Conservation (phyloP, 225 moss, liverwort and hornwort genomes). For the Marchantia polymorpha region DNA sequence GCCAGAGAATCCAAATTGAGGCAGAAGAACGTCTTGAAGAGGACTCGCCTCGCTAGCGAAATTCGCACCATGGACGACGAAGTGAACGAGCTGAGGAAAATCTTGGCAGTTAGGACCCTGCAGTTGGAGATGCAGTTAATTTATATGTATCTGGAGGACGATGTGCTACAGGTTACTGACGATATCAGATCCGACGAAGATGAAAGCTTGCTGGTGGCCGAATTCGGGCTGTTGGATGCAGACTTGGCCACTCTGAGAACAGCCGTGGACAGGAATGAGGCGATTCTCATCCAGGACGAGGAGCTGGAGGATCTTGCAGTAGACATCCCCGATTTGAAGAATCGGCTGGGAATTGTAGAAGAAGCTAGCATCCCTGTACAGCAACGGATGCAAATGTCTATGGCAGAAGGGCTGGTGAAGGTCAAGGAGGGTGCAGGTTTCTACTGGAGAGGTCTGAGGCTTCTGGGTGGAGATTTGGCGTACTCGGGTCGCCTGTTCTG, state of each 20-base stretch:
- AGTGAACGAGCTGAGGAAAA: slow-evolving; percentile 53
- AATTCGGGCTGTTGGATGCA: slow-evolving; percentile 50
- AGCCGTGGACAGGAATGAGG: slow-evolving; percentile 50
- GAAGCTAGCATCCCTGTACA: slow-evolving; percentile 47
- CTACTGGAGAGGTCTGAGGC: slow-evolving; percentile 51
- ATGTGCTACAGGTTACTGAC: slow-evolving; percentile 43
- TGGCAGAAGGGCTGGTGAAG: slow-evolving; percentile 31
- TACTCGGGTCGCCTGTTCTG: slow-evolving; percentile 47
- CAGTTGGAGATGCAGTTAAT: slow-evolving; percentile 57
- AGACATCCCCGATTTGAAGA: slow-evolving; percentile 53
- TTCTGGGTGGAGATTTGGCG: slow-evolving; percentile 48
- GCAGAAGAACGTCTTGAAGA: slow-evolving; percentile 51
- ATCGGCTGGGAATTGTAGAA: slow-evolving; percentile 49
- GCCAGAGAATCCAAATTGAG: slow-evolving; percentile 48
- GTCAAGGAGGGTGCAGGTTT: slow-evolving; percentile 50
- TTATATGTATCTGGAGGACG: slow-evolving; percentile 48
- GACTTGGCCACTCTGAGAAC: slow-evolving; percentile 44
- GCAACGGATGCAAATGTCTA: slow-evolving; percentile 38
- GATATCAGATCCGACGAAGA: slow-evolving; percentile 55
- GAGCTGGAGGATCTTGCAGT: slow-evolving; percentile 51
- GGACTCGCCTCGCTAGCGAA: slow-evolving; percentile 49
- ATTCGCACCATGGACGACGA: slow-evolving; percentile 55
- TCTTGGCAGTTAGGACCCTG: slow-evolving; percentile 49
- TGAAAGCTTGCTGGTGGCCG: slow-evolving; percentile 53
- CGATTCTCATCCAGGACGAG: slow-evolving; percentile 51